Base-by-base conservation (phyloP, 768 basidiomycete species). In the Suillus weaverae region DNA sequence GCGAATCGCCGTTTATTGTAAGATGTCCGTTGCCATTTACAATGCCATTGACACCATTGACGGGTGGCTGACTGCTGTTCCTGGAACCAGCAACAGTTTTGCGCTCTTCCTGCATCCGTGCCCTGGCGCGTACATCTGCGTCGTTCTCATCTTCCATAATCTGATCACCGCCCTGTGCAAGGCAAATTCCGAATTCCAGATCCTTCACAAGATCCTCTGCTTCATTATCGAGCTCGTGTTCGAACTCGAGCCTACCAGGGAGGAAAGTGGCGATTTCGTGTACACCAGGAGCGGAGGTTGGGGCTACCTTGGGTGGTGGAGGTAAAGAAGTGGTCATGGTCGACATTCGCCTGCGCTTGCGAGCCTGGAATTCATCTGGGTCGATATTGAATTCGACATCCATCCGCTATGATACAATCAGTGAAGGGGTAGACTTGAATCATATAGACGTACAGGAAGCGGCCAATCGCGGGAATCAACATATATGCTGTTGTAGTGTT, bases 161-260 rank as follows among this genome's bases (percentile, higher is more conserved):
- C 68, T 89, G 81, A 70, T 93, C 92, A 2, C 97, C 97, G 1
- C 91, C 95, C 73, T 87, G 97, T 38, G 88, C 85, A 26, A 85
- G 81, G 66, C 94, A 94, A n/a, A 95, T 79, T 2, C 94, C 97
- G 70, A 98, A 98, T 73, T 99, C 96, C 67, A 99, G 82, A 73
- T 98, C 95, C 77, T 98, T 99, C 68, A 98, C 90, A 2, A 94
- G 78, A 70, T 96, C 90, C 74, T 99, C 97, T 0, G 97, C 97
- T 60, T 99, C 97, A 74, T 99, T 97, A 72, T 98, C 96, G 5
- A 94, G 79, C 76, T 99, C 97, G 70, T 96, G 95, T 73, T 99
- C 97, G 73, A 99, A 99, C 76, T 99, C 97, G 41, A 99, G 83
- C n/a, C 97, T 89, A 18, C 97, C 97, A 10, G 97, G 97, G 73